Base-by-base conservation (phyloP, 306 rosid genomes). In the Begonia masoniana region DNA sequence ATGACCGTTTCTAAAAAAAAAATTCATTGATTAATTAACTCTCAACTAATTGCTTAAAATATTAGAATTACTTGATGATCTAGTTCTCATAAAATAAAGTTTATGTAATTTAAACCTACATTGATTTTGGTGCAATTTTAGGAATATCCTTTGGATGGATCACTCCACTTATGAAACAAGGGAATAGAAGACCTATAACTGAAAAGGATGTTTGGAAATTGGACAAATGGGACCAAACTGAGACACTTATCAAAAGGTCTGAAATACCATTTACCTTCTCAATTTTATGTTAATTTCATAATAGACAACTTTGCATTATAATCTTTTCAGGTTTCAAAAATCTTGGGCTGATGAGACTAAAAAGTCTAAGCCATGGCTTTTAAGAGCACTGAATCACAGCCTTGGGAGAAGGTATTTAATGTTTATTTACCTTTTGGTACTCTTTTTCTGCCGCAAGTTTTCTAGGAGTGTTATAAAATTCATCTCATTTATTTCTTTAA, bases 201-300 rank as follows among this genome's bases (percentile, higher is more conserved):
- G 95, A 84, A 64, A 71, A 65, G 69, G 95, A 84, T 77, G 78
- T 88, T 55, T 88, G 95, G 97, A 88, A 76, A 76, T 74, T 88
- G 60, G 97, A 88, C 78, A 64, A 72, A 43, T 84, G 88, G 92
- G 97, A 88, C 68, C 82, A 58, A 66, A 65, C 93, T 0, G 82
- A 79, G 72, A 75, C 74, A 14, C 67, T 84, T 26, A 73, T 52
- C 16, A 68, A 68, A 74, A 77, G 77, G 95, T 88, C 36, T 4
- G 6, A 57, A 64, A 52, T 43, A 15, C 7, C 39, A 5, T 31
- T 31, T 31, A 31, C 39, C 39, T 31, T 31, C 39, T 31, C 39
- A 31, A 31, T 31, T 31, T 31, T 31, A 6, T 31, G 1, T 31
- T 7, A 4, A 31, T 31, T 31, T 31, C 39, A 7, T 31, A 5